These are phyloP conservation scores for Plantago coronopus DNA, from an alignment of 305 asterid species.

Conservation along the genomic window DNA sequence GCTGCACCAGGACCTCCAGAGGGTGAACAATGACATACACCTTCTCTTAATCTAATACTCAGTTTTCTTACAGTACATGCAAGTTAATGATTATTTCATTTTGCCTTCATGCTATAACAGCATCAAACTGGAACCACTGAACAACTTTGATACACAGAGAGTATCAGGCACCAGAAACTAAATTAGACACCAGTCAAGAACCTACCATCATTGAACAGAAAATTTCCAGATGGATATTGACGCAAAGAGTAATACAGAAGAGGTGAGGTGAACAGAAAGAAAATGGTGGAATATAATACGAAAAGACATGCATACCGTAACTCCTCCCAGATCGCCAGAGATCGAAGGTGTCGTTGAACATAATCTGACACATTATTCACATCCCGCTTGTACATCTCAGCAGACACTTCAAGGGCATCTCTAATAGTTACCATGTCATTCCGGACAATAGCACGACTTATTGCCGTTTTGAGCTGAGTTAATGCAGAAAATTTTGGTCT, in stretches of 20 bases:
- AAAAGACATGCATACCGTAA: conserved; percentile 56
- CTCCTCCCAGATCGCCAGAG: conserved; percentile 93
- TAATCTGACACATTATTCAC: conserved; percentile 71
- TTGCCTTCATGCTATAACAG: no score
- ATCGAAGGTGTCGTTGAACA: conserved; percentile 84
- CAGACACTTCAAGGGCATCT: conserved; percentile 98
- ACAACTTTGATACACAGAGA: no score
- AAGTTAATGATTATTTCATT: no score
- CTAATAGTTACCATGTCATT: conserved; percentile 92
- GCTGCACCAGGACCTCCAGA: no score
- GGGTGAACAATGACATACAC: no score
- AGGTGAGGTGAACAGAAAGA: background rate
- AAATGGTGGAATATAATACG: conserved; percentile 15
- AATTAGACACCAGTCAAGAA: no score
- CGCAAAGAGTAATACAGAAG: conserved; percentile 10
- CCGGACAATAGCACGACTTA: conserved; percentile 77
- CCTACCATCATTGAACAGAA: background rate
- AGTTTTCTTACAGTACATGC: no score
- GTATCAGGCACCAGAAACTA: no score
- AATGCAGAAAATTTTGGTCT: conserved; percentile 23
- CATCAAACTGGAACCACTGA: no score
- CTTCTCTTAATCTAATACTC: no score
- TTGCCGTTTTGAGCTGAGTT: conserved; percentile 85
- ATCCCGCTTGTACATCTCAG: conserved; percentile 88
- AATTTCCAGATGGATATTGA: conserved; percentile 8